Base-by-base conservation (phyloP, 2,329 filamentous ascomycete genomes). In the Tolypocladium paradoxum region DNA sequence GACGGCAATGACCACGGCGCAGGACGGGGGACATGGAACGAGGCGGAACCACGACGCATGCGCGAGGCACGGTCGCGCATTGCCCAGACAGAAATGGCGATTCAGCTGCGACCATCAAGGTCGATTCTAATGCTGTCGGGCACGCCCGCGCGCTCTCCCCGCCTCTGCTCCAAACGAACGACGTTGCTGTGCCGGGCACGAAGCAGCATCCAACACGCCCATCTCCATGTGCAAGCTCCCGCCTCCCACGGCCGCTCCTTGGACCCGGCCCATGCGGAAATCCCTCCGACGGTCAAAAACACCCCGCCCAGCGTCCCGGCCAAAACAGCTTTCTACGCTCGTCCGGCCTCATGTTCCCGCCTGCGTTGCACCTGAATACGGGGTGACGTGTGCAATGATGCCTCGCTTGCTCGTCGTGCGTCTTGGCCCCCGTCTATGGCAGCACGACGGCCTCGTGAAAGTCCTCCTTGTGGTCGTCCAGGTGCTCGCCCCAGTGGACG, bases 401-500 rank as follows among this genome's bases (percentile, higher is more conserved):
- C n/a, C n/a, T n/a, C 47, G 12, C 47, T 24, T 49, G 33, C 24
- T 27, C 40, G 9, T 43, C 22, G 36, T 37, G 5, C 6, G 9
- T n/a, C 36, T 20, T 20, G 18, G 18, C 36, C 38, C 24, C 38
- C 24, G 11, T n/a, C 40, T 45, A 50, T 3, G 48, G 48, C 22
- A 33, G 34, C 34, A 69, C 68, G 40, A 75, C 67, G 11, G 51
- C 45, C 61, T 78, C 74, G 67, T 76, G 68, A 65, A 72, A 83
- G 71, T 84, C 81, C 47, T 70, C 73, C 70, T 79, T 75, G 71
- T 79, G 71, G 53, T 77, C 78, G 56, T 73, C 79, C 24, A 70
- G 69, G 67, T 81, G 77, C 72, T 79, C 80, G 58, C 82, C 82
- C 68, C 74, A 83, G 75, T 84, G 79, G 55, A 84, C 81, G 35